Percentiles rank a stretch among this genome's conserved stretches.
phyloP scores from a whole-genome alignment of 208 protist genomes.

The Trypanosoma scelopori region DNA sequence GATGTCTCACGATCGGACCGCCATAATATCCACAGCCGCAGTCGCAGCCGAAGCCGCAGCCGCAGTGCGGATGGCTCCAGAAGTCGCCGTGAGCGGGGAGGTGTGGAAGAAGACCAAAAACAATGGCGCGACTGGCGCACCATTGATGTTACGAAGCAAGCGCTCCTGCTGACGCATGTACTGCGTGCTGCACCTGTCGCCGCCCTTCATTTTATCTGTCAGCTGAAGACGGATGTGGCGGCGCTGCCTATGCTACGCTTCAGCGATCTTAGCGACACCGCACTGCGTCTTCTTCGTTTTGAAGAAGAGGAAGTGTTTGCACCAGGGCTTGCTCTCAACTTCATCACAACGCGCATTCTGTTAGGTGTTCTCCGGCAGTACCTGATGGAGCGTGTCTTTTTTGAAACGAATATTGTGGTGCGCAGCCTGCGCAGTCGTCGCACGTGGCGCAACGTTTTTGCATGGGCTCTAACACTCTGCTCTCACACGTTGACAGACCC shows the following conservation, averaged over 20 bases:
- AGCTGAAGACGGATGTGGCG: slow-evolving; percentile 59
- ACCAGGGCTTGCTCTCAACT: slow-evolving; percentile 17
- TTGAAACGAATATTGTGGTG: slow-evolving; percentile 72
- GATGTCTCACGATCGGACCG: slow-evolving; percentile 9
- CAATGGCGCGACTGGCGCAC: slow-evolving; percentile 8
- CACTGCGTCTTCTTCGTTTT: slow-evolving; percentile 6
- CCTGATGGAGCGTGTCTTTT: slow-evolving; percentile 53
- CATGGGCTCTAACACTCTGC: slow-evolving; percentile 57
- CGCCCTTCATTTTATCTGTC: slow-evolving; percentile 61
- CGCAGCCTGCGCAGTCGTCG: slow-evolving; percentile 66
- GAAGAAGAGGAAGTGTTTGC: slow-evolving; percentile 19
- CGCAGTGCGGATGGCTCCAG: slow-evolving; percentile 8
- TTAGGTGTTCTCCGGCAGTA: slow-evolving; percentile 40
- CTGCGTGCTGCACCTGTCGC: slow-evolving; percentile 62
- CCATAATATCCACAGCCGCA: slow-evolving; percentile 13
- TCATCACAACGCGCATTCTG: slow-evolving; percentile 47
- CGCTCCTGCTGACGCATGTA: slow-evolving; percentile 53
- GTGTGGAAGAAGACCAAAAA: slow-evolving; percentile 5
- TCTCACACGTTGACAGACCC: slow-evolving; percentile 72
- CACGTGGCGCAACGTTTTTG: slow-evolving; percentile 41
- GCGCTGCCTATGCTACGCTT: slow-evolving; percentile 53
- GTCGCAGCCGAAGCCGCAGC: slow-evolving; percentile 13
- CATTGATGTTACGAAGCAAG: slow-evolving; percentile 41
- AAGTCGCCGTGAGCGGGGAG: not conserved
- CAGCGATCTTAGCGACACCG: slow-evolving; percentile 17